phyloP scores from a whole-genome alignment of 2,329 filamentous ascomycete genomes.

The Westerdykella ornata region DNA sequence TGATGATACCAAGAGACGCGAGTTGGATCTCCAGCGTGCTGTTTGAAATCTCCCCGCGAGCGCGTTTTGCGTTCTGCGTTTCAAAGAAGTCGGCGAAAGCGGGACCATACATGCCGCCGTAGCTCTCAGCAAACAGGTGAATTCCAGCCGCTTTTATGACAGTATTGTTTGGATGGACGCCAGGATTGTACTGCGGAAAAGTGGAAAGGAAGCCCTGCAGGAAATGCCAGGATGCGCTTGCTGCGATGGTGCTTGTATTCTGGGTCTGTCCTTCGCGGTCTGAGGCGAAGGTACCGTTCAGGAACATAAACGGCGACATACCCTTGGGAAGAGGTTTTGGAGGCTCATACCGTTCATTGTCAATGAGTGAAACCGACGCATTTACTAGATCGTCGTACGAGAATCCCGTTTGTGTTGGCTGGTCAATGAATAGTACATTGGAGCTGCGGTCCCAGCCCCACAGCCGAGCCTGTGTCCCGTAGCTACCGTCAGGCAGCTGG shows the following conservation, averaged over 20 bases:
- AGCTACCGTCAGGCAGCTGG: constrained; percentile 39
- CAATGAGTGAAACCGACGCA: constrained; percentile 28
- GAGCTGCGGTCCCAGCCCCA: constrained; percentile 61
- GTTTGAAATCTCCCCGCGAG: constrained; percentile 47
- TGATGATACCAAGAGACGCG: constrained; percentile 60
- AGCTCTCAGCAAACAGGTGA: constrained; percentile 63
- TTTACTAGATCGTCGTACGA: constrained; percentile 61
- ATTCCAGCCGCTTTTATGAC: constrained; percentile 47
- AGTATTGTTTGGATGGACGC: constrained; percentile 34
- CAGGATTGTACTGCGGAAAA: constrained; percentile 54
- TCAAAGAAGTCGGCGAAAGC: constrained; percentile 54
- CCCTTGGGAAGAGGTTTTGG: constrained; percentile 21
- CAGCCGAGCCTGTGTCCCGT: constrained; percentile 52
- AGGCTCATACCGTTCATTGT: constrained; percentile 19
- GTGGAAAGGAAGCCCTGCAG: constrained; percentile 54
- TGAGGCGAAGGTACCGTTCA: constrained; percentile 62
- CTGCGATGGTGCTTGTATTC: constrained; percentile 52
- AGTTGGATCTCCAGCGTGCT: constrained; percentile 55
- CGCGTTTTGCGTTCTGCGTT: constrained; percentile 54
- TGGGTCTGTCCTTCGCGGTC: constrained; percentile 45
- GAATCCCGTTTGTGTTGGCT: constrained; percentile 65
- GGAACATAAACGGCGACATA: constrained; percentile 37
- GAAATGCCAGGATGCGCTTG: constrained; percentile 59
- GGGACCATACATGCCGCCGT: constrained; percentile 64
- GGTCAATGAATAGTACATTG: constrained; percentile 54